Conservation (phyloP, 192 early-diverging fungal species). For the Funneliformis geosporum region DNA sequence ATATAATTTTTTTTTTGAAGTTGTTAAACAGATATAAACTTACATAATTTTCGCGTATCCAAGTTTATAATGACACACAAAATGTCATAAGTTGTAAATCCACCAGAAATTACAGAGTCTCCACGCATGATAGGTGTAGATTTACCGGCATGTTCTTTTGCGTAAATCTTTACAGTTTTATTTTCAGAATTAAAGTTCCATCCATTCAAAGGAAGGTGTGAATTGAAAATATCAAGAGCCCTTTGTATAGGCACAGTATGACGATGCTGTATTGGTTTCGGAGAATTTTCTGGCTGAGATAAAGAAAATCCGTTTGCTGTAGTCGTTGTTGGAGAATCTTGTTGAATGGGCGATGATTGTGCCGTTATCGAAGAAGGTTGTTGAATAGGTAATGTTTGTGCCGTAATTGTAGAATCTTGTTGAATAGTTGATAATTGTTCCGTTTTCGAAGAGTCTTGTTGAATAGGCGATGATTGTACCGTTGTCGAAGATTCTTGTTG, state of each 20-base stretch:
- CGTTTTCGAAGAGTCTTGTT: too few species aligned
- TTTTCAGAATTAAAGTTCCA: conserved; percentile 52
- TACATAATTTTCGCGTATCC: conserved; percentile 52
- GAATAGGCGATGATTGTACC: too few species aligned
- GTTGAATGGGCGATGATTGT: neutral
- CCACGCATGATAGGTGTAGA: conserved; percentile 52
- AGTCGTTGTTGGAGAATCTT: neutral
- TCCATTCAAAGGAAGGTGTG: conserved; percentile 42
- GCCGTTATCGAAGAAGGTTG: too few species aligned
- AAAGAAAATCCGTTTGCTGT: neutral
- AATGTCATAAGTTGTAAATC: conserved; percentile 57
- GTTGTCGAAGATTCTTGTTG: too few species aligned
- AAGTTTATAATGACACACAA: conserved; percentile 52
- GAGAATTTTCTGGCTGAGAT: neutral
- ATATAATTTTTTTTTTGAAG: too few species aligned
- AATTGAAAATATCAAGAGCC: conserved; percentile 50
- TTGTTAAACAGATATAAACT: neutral
- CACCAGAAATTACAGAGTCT: conserved; percentile 49
- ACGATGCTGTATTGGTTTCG: conserved; percentile 30
- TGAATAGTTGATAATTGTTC: too few species aligned
- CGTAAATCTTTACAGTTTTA: conserved; percentile 52
- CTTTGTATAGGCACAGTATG: conserved; percentile 46
- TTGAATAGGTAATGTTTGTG: too few species aligned
- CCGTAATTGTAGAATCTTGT: too few species aligned
- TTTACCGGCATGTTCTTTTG: conserved; percentile 38